A percentile compares a stretch with the other conserved stretches of the same genome.
These are phyloP conservation scores for Capsella rubella DNA, from an alignment of 441 rosid species.

Conservation along the genomic window DNA sequence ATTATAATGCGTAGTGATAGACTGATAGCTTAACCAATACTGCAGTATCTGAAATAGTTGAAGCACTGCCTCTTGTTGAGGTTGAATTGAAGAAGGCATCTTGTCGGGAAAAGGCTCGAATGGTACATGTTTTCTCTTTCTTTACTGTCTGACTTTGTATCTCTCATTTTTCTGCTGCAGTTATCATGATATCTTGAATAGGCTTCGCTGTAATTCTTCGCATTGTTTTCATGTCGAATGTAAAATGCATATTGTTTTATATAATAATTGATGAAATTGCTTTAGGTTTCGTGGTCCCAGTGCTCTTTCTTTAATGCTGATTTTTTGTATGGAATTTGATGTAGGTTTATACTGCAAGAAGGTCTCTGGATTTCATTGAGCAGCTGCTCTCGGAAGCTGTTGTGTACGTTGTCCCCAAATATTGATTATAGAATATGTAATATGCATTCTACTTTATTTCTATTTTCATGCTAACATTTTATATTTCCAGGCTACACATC, in stretches of 20 bases:
- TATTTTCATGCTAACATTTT: slow-evolving; percentile 19
- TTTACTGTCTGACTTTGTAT: not conserved
- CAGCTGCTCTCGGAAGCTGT: slow-evolving; percentile 68
- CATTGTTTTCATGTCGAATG: slow-evolving; percentile 13
- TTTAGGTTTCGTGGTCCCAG: slow-evolving; percentile 2
- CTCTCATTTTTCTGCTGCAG: not conserved
- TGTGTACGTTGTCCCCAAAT: slow-evolving; percentile 54
- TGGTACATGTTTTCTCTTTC: slow-evolving; percentile 51
- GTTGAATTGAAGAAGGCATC: slow-evolving; percentile 85
- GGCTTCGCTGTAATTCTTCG: not conserved
- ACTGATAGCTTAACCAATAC: slow-evolving; percentile 24
- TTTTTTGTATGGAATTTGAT: slow-evolving; percentile 18
- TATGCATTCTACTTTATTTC: slow-evolving; percentile 19
- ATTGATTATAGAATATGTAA: slow-evolving; percentile 11
- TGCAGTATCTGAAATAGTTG: slow-evolving; percentile 55
- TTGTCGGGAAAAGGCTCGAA: slow-evolving; percentile 78
- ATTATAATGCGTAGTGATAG: slow-evolving; percentile 23
- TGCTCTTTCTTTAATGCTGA: slow-evolving; percentile 6
- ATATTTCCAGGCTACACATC: slow-evolving; percentile 68
- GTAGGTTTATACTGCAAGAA: slow-evolving; percentile 67
- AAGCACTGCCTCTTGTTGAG: slow-evolving; percentile 72
- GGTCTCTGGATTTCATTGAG: slow-evolving; percentile 66
- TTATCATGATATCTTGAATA: slow-evolving; percentile 16
- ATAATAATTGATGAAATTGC: not conserved
- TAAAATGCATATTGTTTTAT: slow-evolving; percentile 18